A percentile compares a stretch with the other conserved stretches of the same genome.
Evolutionary conservation across 2,329 filamentous ascomycete genomes (phyloP).

Genomic region (Hypomyces perniciosus): DNA sequence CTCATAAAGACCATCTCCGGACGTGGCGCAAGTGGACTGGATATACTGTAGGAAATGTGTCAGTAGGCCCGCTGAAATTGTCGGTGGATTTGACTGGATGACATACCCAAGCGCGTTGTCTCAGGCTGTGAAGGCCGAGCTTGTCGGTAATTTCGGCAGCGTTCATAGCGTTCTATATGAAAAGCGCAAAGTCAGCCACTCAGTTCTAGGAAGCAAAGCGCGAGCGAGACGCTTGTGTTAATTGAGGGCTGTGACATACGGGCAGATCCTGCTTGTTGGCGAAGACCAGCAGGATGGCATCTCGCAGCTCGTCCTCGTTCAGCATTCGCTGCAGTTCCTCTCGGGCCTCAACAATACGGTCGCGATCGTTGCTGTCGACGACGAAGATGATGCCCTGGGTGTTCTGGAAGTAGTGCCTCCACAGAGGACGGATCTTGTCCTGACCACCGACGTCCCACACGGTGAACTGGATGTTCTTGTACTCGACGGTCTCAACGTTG

Average conservation of each 20-base stretch:
- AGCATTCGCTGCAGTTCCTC: slow-evolving; percentile 98
- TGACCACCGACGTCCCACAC: slow-evolving; percentile 99
- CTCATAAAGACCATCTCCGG: slow-evolving; percentile 98
- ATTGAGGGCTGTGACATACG: slow-evolving; percentile 50
- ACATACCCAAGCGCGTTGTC: slow-evolving; percentile 97
- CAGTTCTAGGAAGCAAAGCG: not conserved
- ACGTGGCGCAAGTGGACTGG: slow-evolving; percentile 98
- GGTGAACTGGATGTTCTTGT: slow-evolving; percentile 99
- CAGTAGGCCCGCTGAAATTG: slow-evolving; percentile 12
- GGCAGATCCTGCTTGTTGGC: slow-evolving; percentile 99
- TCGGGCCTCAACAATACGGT: slow-evolving; percentile 93
- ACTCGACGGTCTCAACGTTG: slow-evolving; percentile 99
- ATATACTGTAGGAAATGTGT: slow-evolving; percentile 64
- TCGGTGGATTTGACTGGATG: too few species aligned
- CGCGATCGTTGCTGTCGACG: slow-evolving; percentile 97
- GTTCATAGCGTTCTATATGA: slow-evolving; percentile 89
- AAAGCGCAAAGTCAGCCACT: slow-evolving; percentile 12
- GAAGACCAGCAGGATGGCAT: slow-evolving; percentile 93
- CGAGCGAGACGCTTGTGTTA: not conserved
- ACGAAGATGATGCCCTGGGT: slow-evolving; percentile 99
- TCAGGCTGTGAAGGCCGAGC: slow-evolving; percentile 97
- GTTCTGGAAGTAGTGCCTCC: slow-evolving; percentile 99
- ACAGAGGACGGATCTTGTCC: slow-evolving; percentile 99
- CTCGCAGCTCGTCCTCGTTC: slow-evolving; percentile 97
- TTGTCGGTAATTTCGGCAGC: slow-evolving; percentile 99